Evolutionary conservation across 2,329 filamentous ascomycete species (phyloP).

Genomic region (Spiromastix sp.): DNA sequence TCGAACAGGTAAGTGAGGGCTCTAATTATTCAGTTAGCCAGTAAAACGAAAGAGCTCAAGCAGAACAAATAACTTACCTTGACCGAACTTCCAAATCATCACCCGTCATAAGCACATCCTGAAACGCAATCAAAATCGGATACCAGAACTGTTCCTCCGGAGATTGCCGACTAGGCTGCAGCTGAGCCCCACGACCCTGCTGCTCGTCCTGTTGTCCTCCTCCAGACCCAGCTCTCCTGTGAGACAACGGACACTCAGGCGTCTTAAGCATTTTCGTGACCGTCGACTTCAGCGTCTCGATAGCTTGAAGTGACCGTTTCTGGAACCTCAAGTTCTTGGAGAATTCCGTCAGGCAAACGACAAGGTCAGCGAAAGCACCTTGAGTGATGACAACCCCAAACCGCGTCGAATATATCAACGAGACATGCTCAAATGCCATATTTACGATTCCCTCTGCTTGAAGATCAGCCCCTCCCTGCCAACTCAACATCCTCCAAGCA

Average conservation of each 20-base stretch:
- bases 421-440: conserved; percentile 92
- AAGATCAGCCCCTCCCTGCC: conserved; percentile 13
- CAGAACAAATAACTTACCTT: conserved; percentile 26
- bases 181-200: conserved; percentile 27
- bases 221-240: conserved; percentile 42
- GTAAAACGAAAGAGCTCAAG: neutral
- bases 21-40: conserved; percentile 20
- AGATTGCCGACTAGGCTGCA: conserved; percentile 66
- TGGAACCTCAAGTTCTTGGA: conserved; percentile 98
- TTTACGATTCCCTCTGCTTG: conserved; percentile 78
- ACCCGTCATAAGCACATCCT: conserved; percentile 97
- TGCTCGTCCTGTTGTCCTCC: conserved; percentile 1
- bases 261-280: conserved; percentile 93
- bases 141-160: conserved; percentile 99
- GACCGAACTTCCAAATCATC: conserved; percentile 94
- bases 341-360: conserved; percentile 95
- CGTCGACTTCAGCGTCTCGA: conserved; percentile 87
- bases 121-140: conserved; percentile 93
- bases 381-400: conserved; percentile 96
- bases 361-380: conserved; percentile 89
- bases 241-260: conserved; percentile 84
- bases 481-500: neutral
- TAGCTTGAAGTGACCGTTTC: conserved; percentile 93
- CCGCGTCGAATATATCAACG: conserved; percentile 86
- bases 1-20: conserved; percentile 97